These are phyloP conservation scores for Myochromella boudieri DNA, from an alignment of 768 basidiomycete species.

Conservation along the genomic window DNA sequence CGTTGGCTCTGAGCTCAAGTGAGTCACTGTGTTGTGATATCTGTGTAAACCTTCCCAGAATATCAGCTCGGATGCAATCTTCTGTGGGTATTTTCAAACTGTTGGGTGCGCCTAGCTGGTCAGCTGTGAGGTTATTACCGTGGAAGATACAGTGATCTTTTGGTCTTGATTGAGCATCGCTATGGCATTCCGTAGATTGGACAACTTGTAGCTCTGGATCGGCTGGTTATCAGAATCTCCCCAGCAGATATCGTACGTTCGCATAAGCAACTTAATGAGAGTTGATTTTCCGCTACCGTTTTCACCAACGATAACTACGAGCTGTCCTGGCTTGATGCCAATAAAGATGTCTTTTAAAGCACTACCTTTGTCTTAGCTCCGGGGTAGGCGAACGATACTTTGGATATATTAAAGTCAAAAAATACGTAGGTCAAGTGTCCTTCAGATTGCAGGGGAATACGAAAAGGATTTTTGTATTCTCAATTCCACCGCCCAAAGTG, in stretches of 20 bases:
- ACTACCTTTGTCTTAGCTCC: slow-evolving; percentile 36
- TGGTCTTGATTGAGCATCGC: slow-evolving; percentile 50
- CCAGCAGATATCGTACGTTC: slow-evolving; percentile 49
- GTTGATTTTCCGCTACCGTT: slow-evolving; percentile 59
- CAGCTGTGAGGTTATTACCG: too few species aligned
- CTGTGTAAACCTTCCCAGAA: too few species aligned
- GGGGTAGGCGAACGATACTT: slow-evolving; percentile 50
- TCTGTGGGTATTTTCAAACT: too few species aligned
- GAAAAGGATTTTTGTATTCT: neutral
- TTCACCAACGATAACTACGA: slow-evolving; percentile 55
- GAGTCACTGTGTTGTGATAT: too few species aligned
- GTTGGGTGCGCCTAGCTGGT: too few species aligned
- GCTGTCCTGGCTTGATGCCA: slow-evolving; percentile 41
- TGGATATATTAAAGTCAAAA: slow-evolving; percentile 23
- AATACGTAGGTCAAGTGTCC: slow-evolving; percentile 19
- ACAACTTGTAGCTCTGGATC: slow-evolving; percentile 34
- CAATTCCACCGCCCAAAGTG: slow-evolving; percentile 5
- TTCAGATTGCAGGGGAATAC: slow-evolving; percentile 6
- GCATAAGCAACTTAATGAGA: slow-evolving; percentile 45
- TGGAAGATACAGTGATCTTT: slow-evolving; percentile 43
- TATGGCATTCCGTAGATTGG: slow-evolving; percentile 41
- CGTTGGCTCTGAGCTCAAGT: too few species aligned
- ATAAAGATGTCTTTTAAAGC: slow-evolving; percentile 41
- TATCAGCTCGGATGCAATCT: too few species aligned
- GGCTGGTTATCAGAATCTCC: slow-evolving; percentile 39